Conservation (phyloP, 257 asterid species). For the Perilla frutescens region DNA sequence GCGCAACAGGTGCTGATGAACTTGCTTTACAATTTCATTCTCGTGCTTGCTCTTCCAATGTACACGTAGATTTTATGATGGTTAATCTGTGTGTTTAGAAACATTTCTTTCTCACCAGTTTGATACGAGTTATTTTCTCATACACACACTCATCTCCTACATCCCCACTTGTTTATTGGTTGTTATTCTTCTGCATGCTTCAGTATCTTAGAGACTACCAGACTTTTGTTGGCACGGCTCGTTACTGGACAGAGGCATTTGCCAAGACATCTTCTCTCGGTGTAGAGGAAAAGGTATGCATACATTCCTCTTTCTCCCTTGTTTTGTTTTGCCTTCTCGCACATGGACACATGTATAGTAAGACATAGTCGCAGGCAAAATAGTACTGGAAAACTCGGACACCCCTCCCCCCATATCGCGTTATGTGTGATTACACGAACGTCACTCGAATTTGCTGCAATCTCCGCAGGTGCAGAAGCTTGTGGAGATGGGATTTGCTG, state of each 20-base stretch:
- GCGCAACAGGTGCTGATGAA: constrained; percentile 73
- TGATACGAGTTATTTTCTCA: background rate
- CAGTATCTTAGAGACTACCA: constrained; percentile 80
- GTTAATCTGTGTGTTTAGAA: background rate
- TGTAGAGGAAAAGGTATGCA: constrained; percentile 79
- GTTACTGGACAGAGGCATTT: constrained; percentile 98
- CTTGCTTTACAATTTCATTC: background rate
- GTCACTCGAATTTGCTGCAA: constrained; percentile 13
- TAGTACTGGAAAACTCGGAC: background rate
- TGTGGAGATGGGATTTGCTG: constrained; percentile 97
- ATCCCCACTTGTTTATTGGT: constrained; percentile 21
- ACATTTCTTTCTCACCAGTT: background rate
- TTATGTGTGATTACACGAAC: background rate
- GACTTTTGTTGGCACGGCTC: constrained; percentile 84
- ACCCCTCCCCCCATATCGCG: background rate
- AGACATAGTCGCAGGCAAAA: background rate
- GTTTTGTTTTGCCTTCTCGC: background rate
- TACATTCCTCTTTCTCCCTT: background rate
- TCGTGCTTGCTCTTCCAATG: background rate
- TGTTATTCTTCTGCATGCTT: background rate
- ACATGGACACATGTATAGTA: background rate
- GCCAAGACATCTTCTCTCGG: constrained; percentile 79
- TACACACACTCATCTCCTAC: background rate
- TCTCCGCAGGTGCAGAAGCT: constrained; percentile 80
- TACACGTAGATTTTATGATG: background rate